Percentiles rank a stretch among this genome's conserved stretches.
Evolutionary conservation across 2,329 filamentous ascomycete species (phyloP).

Genomic region (Fusarium denticulatum): DNA sequence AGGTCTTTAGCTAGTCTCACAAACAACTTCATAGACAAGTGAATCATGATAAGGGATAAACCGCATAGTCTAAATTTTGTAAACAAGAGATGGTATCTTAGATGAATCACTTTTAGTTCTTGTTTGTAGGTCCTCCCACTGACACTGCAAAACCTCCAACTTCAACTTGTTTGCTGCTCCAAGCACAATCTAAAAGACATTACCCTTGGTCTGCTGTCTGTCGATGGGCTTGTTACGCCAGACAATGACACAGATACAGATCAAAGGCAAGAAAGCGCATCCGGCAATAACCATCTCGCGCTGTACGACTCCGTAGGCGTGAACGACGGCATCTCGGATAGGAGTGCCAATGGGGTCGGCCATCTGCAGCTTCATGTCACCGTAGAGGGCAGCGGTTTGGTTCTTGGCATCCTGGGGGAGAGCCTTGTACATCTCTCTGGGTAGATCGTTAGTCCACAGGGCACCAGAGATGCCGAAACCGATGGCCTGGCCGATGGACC

Average conservation of each 20-base stretch:
- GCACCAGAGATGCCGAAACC: conserved; percentile 46
- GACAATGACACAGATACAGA: conserved; percentile 55
- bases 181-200: conserved; percentile 54
- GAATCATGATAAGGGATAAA: neutral
- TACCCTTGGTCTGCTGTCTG: conserved; percentile 61
- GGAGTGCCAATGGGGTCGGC: conserved; percentile 58
- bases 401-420: conserved; percentile 55
- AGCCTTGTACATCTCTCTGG: conserved; percentile 58
- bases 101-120: neutral
- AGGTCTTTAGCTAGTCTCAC: neutral
- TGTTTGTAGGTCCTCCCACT: neutral
- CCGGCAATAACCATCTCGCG: conserved; percentile 56
- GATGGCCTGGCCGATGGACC: conserved; percentile 47
- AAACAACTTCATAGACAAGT: neutral
- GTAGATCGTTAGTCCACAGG: conserved; percentile 46
- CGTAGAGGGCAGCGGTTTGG: conserved; percentile 62
- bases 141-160: neutral
- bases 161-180: neutral
- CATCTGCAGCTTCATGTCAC: conserved; percentile 62
- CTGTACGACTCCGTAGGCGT: conserved; percentile 65
- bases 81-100: neutral
- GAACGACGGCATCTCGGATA: conserved; percentile 63
- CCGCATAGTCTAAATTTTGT: neutral
- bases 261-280: conserved; percentile 46
- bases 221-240: conserved; percentile 61